These are phyloP conservation scores for Volvox carteri DNA, from an alignment of 163 green algal species.

Conservation along the genomic window DNA sequence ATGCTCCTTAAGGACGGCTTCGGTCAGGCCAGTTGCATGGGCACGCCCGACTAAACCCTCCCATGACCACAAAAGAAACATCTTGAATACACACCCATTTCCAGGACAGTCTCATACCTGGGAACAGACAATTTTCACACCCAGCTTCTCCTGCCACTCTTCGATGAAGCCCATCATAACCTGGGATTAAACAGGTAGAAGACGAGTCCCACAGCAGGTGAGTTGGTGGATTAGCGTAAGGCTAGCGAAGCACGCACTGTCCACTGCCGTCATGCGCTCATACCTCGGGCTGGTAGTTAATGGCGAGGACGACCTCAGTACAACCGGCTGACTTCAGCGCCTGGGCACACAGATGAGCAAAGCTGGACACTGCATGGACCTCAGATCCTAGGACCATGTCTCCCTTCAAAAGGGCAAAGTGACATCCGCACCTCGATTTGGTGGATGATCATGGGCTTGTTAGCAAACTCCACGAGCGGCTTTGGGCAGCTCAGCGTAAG, in stretches of 20 bases:
- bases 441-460: slow-evolving; percentile 99
- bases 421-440: slow-evolving; percentile 92
- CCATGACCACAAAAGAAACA: no score
- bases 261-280: background rate
- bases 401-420: no score
- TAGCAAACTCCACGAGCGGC: slow-evolving; percentile 97
- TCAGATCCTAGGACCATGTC: no score
- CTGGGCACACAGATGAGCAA: slow-evolving; percentile 67
- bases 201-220: no score
- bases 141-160: slow-evolving; percentile 94
- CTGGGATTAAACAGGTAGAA: background rate
- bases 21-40: no score
- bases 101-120: slow-evolving; percentile 80
- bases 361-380: no score
- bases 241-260: no score
- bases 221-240: no score
- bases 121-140: slow-evolving; percentile 94
- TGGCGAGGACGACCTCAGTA: slow-evolving; percentile 96
- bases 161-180: slow-evolving; percentile 95
- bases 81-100: background rate
- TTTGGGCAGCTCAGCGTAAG: slow-evolving; percentile 97
- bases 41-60: no score
- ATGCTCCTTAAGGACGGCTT: no score
- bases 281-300: slow-evolving; percentile 97
- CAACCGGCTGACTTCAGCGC: slow-evolving; percentile 93